Evolutionary conservation across 192 early-diverging fungal species (phyloP).

Genomic region (Dissophora globulifera): DNA sequence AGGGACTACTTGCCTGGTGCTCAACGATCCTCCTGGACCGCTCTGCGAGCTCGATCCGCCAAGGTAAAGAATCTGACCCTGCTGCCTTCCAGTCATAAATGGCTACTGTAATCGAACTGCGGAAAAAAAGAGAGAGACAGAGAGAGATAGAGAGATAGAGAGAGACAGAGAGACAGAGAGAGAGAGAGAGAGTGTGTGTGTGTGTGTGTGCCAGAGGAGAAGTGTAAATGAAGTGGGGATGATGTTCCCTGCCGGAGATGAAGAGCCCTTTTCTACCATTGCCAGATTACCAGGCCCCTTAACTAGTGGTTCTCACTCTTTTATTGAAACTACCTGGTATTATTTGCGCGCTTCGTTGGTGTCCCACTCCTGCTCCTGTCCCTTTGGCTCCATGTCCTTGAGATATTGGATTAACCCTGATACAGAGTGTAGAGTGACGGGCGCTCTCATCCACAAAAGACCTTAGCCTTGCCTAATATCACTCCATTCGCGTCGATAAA

Average conservation of each 20-base stretch:
- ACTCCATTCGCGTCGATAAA: slow-evolving; percentile 51
- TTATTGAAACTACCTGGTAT: too few species aligned
- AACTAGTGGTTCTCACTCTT: too few species aligned
- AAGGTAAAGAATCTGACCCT: slow-evolving; percentile 47
- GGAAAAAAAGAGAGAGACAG: neutral
- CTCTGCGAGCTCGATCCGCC: slow-evolving; percentile 17
- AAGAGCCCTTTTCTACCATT: too few species aligned
- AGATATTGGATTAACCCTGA: too few species aligned
- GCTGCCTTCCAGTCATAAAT: slow-evolving; percentile 21
- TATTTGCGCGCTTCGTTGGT: too few species aligned
- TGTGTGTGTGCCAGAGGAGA: too few species aligned
- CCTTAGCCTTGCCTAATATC: slow-evolving; percentile 49
- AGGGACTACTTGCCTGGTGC: slow-evolving; percentile 42
- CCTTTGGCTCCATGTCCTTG: too few species aligned
- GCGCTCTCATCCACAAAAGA: slow-evolving; percentile 41
- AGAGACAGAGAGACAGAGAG: neutral
- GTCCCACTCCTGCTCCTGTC: too few species aligned
- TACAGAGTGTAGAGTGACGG: too few species aligned
- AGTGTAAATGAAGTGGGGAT: too few species aligned
- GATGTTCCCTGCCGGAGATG: too few species aligned
- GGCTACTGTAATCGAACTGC: neutral
- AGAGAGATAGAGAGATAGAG: neutral
- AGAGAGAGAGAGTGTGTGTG: slow-evolving; percentile 1
- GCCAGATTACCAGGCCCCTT: too few species aligned
- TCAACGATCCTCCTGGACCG: slow-evolving; percentile 34